Evolutionary conservation across 176 grass and related monocot species (phyloP), one percentile per base, ranked within the genome.

Genomic region (Aegilops speltoides): DNA sequence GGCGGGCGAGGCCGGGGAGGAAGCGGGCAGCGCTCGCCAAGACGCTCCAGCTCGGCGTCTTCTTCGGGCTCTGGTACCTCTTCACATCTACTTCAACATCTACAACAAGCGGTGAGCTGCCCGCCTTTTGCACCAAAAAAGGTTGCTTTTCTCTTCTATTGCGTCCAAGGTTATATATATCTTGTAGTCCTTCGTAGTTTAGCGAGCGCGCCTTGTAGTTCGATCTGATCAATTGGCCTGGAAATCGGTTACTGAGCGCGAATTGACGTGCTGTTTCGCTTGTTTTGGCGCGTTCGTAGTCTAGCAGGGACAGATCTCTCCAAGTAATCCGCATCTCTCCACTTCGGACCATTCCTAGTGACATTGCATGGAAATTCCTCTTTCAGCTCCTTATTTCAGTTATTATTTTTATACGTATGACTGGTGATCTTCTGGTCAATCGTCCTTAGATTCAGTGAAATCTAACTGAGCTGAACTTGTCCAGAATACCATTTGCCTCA

Each of bases 31-130:
- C 76, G 50, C 78, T 90, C 41, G 14, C 6, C 38, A 67, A 84
- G 38, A 91, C 88, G 71, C 84, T 89, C 73, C 95, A 92, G 95
- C 86, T 97, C 1, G 90, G 84, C 3, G 82, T 66, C 56, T 88
- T 97, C 50, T 94, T 97, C 66, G 90, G 84, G 10, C 86, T 97
- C 34, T 97, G 95, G 95, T 97, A 97, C 66, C 86, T 94, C 57
- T 92, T 94, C 86, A 92, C 90, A 92, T 97, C 86, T 92, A 91
- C 84, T 94, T 97, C 90, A 97, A 97, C 88, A 94, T 97, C 78
- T 93, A 92, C 89, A 92, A 92, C 89, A 97, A 97, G 69, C 90
- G 92, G 95, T 97, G 24, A 81, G 81, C 26, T 31, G 6, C 71
- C 24, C 24, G 26, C 24, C 19, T 10, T 20, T 36, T 50, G 43